Percentiles rank a stretch among this genome's conserved stretches.
Conservation (phyloP, 2,329 filamentous ascomycete species). For the Penicillium concentricum region DNA sequence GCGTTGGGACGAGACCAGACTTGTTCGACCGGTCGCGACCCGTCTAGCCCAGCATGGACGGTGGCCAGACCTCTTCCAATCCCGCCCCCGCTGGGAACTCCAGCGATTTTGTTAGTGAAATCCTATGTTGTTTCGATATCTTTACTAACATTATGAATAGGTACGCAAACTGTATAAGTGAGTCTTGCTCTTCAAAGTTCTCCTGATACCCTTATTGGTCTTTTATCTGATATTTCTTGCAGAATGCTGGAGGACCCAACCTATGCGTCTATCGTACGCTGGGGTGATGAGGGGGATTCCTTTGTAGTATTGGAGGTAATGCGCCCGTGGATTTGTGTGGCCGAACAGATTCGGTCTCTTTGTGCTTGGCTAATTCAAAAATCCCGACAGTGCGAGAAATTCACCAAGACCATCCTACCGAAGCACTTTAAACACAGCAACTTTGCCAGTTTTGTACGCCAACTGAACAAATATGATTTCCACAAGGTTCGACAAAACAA, state of each 20-base stretch:
- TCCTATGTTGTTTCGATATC: slow-evolving; percentile 13
- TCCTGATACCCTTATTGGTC: background rate
- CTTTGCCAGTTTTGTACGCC: slow-evolving; percentile 93
- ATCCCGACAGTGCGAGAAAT: slow-evolving; percentile 82
- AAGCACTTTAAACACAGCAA: slow-evolving; percentile 99
- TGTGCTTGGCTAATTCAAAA: slow-evolving; percentile 17
- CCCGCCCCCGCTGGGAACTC: slow-evolving; percentile 69
- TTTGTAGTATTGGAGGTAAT: slow-evolving; percentile 94
- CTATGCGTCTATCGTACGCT: slow-evolving; percentile 88
- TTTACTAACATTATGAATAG: slow-evolving; percentile 49
- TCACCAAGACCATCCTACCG: slow-evolving; percentile 92
- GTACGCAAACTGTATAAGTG: slow-evolving; percentile 99
- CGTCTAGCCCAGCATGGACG: slow-evolving; percentile 47
- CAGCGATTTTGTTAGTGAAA: slow-evolving; percentile 83
- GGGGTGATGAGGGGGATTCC: slow-evolving; percentile 91
- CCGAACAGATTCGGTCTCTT: background rate
- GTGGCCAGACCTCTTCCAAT: slow-evolving; percentile 42
- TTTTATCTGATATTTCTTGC: slow-evolving; percentile 18
- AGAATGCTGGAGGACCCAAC: slow-evolving; percentile 97
- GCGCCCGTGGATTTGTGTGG: slow-evolving; percentile 17
- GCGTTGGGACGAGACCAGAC: slow-evolving; percentile 17
- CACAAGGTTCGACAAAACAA: slow-evolving; percentile 95
- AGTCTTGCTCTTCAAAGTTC: slow-evolving; percentile 52
- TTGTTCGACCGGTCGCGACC: slow-evolving; percentile 42
- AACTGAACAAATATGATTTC: slow-evolving; percentile 97